These are phyloP conservation scores for Fusarium torreyae DNA, from an alignment of 2,329 filamentous ascomycete genomes.

Conservation along the genomic window DNA sequence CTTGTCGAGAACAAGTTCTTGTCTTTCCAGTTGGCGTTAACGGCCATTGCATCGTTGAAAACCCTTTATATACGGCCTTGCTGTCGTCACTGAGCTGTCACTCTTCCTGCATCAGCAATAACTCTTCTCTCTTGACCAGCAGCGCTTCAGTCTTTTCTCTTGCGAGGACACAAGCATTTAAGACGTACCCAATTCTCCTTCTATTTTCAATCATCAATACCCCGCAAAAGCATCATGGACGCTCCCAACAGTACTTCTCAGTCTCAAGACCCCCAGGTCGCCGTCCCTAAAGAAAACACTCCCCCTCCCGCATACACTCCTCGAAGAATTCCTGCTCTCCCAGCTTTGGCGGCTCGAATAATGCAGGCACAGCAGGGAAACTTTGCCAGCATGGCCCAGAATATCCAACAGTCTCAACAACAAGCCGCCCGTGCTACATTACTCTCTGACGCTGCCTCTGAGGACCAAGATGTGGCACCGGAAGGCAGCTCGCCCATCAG, in stretches of 20 bases:
- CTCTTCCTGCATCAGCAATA: slow-evolving; percentile 3
- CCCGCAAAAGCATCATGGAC: slow-evolving; percentile 30
- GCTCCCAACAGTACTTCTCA: slow-evolving; percentile 31
- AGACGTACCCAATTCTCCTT: neutral
- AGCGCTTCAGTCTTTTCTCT: neutral
- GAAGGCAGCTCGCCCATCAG: slow-evolving; percentile 58
- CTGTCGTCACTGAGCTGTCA: slow-evolving; percentile 11
- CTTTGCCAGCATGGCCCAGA: slow-evolving; percentile 18
- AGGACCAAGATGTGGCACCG: slow-evolving; percentile 40
- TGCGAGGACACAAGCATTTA: neutral
- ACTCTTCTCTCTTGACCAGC: neutral
- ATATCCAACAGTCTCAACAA: slow-evolving; percentile 16
- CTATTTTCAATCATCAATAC: neutral
- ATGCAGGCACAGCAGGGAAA: slow-evolving; percentile 30
- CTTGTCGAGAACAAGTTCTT: slow-evolving; percentile 35
- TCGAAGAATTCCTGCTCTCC: slow-evolving; percentile 31
- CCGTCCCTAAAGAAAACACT: slow-evolving; percentile 43
- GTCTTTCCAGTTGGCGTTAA: slow-evolving; percentile 29
- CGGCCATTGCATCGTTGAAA: slow-evolving; percentile 22
- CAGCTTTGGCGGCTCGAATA: slow-evolving; percentile 34
- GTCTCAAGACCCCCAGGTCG: slow-evolving; percentile 28
- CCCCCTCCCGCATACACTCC: slow-evolving; percentile 54
- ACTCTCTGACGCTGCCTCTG: slow-evolving; percentile 15
- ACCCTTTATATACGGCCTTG: slow-evolving; percentile 33
- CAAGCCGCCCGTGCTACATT: slow-evolving; percentile 17